Conservation (phyloP, 495 filamentous ascomycete species). For the Daldinia vernicosa region DNA sequence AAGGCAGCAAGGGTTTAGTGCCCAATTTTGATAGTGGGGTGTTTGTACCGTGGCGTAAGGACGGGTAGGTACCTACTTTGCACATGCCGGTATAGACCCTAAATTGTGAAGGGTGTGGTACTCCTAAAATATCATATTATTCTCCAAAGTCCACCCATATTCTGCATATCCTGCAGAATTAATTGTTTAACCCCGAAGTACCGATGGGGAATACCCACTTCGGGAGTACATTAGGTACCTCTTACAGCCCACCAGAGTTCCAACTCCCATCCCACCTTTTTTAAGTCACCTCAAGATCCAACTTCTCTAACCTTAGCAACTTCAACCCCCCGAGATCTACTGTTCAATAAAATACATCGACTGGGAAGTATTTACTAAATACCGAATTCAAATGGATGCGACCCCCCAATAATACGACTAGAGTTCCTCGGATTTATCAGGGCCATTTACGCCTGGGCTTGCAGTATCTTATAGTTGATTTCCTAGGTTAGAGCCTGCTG, state of each 20-base stretch:
- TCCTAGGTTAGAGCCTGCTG: neutral
- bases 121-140: neutral
- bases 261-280: neutral
- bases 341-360: neutral
- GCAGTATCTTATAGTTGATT: neutral
- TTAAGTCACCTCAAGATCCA: neutral
- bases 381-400: neutral
- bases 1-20: neutral
- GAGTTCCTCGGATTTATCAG: neutral
- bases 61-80: neutral
- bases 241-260: neutral
- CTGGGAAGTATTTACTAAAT: neutral
- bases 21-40: slow-evolving; percentile 7
- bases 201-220: neutral
- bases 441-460: neutral
- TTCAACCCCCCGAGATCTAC: neutral
- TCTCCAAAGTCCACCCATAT: neutral
- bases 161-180: neutral
- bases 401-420: neutral
- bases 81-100: neutral
- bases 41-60: neutral
- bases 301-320: neutral
- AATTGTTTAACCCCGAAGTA: neutral
- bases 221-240: neutral
- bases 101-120: neutral